Percentiles rank a stretch among this genome's conserved stretches.
Evolutionary conservation across 2,329 filamentous ascomycete genomes (phyloP).

Genomic region (Alternaria dauci): DNA sequence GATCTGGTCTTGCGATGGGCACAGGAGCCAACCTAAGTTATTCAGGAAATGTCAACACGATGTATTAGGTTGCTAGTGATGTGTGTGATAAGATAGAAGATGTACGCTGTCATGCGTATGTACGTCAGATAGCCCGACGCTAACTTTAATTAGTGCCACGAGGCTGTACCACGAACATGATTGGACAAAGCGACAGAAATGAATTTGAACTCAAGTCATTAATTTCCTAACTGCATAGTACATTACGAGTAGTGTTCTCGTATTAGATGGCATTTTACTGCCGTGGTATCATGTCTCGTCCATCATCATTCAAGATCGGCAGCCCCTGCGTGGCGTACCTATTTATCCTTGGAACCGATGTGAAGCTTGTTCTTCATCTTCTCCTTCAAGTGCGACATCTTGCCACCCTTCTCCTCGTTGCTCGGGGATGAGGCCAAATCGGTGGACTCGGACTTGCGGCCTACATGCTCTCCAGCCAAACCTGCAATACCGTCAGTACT

Average conservation of each 20-base stretch:
- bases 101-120: slow-evolving; percentile 21
- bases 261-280: slow-evolving; percentile 9
- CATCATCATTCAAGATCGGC: slow-evolving; percentile 9
- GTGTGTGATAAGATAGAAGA: slow-evolving; percentile 31
- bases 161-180: slow-evolving; percentile 23
- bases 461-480: slow-evolving; percentile 63
- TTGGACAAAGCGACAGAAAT: slow-evolving; percentile 20
- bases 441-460: slow-evolving; percentile 48
- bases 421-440: slow-evolving; percentile 25
- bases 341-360: slow-evolving; percentile 50
- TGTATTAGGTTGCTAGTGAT: slow-evolving; percentile 24
- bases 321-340: slow-evolving; percentile 6
- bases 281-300: slow-evolving; percentile 38
- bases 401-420: slow-evolving; percentile 46
- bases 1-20: slow-evolving; percentile 7
- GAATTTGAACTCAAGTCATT: slow-evolving; percentile 9
- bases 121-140: slow-evolving; percentile 18
- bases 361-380: slow-evolving; percentile 77
- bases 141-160: slow-evolving; percentile 30
- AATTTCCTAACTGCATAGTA: slow-evolving; percentile 10
- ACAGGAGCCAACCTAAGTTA: background rate
- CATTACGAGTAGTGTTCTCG: slow-evolving; percentile 12
- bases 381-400: slow-evolving; percentile 63
- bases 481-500: slow-evolving; percentile 55
- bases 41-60: slow-evolving; percentile 4